phyloP scores from a whole-genome alignment of 1,284 basidiomycete genomes.

The Farysia itapuensis region DNA sequence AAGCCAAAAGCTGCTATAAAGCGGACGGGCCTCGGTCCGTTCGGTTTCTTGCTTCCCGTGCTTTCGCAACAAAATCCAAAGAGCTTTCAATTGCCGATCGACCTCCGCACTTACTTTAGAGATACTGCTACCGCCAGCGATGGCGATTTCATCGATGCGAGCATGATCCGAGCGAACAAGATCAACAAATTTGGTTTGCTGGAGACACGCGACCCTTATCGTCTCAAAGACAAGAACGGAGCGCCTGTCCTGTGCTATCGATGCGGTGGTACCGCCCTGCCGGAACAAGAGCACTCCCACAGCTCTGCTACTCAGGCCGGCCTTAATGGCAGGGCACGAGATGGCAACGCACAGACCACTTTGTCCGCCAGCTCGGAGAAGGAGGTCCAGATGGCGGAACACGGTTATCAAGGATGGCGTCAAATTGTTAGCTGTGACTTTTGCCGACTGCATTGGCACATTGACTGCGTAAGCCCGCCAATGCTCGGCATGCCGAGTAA shows the following conservation, averaged over 20 bases:
- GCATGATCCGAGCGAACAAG: constrained; percentile 62
- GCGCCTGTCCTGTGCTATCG: constrained; percentile 81
- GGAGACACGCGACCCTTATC: constrained; percentile 87
- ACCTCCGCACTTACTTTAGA: constrained; percentile 82
- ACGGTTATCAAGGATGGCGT: constrained; percentile 59
- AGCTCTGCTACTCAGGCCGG: too few species aligned
- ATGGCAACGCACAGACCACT: too few species aligned
- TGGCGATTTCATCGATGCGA: constrained; percentile 67
- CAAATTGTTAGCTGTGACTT: constrained; percentile 90
- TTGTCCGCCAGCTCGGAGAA: not conserved
- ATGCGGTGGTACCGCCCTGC: constrained; percentile 76
- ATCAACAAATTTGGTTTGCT: constrained; percentile 76
- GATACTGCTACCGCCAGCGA: constrained; percentile 63
- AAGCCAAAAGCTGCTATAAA: constrained; percentile 19
- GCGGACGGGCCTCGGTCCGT: constrained; percentile 51
- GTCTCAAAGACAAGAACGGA: constrained; percentile 81
- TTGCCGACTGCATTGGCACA: constrained; percentile 91
- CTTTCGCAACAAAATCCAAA: constrained; percentile 70
- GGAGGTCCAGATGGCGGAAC: constrained; percentile 8
- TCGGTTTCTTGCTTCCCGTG: constrained; percentile 69
- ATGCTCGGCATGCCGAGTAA: constrained; percentile 80
- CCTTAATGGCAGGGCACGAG: too few species aligned
- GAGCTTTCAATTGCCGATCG: constrained; percentile 86
- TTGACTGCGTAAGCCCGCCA: constrained; percentile 93
- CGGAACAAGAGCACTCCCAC: constrained; percentile 60